Base-by-base conservation (phyloP, 1,139 yeast genomes). In the Yamadazyma buinensis region DNA sequence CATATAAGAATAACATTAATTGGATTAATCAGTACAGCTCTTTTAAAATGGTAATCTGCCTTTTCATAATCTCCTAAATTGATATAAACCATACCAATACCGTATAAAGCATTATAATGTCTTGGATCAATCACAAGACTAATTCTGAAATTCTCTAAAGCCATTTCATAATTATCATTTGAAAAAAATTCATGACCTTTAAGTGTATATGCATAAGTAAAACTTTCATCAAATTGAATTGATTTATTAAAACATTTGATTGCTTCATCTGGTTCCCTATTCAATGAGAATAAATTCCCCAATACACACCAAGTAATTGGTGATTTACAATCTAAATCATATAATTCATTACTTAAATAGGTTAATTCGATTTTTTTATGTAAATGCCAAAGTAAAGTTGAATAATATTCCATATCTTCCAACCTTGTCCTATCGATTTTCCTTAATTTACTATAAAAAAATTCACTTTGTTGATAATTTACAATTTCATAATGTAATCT, bases 21-120 rank as follows among this genome's bases (percentile, higher is more conserved):
- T 1, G 97, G 97, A 52, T 92, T 92, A 36, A 92, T 86, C 27
- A 83, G 76, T 14, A 86, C 77, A 0, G 98, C 98, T 49, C 84
- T 84, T 33, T 87, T 67, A 64, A 92, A 88, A 57, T 88, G 95
- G 42, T 80, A 75, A 49, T 88, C 92, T 0, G 98, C 96, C 51
- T 80, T 79, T 29, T 75, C 79, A 49, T 80, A 80, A 49, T 87
- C 90, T 3, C 97, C 97, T 35, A 88, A 63, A 49, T 88, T 85
- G 55, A 88, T 73, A 55, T 84, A 85, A 26, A 90, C 95, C 95
- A 88, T 88, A 7, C 98, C 98, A 39, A 94, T 75, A 15, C 98
- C 98, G 52, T 92, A 94, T 52, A 92, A 79, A 0, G 98, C 97
- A 59, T 92, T 92, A 57, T 90, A 92, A 55, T 88, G 97, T 39